Base-by-base conservation (phyloP, 495 filamentous ascomycete species). In the Aspergillus bertholletiae region DNA sequence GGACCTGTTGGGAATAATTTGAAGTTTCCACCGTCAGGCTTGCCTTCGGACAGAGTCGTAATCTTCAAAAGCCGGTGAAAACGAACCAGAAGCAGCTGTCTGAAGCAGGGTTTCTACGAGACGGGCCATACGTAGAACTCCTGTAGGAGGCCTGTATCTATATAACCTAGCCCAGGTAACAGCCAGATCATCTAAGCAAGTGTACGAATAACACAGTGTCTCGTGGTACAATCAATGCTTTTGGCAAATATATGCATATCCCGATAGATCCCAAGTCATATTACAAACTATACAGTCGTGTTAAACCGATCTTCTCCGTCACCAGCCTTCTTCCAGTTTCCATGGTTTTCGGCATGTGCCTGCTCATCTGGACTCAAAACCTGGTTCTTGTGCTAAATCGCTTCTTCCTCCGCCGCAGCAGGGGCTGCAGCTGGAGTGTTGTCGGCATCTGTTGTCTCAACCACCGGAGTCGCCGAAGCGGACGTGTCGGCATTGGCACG, bases 261-360 rank as follows among this genome's bases (percentile, higher is more conserved):
- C 43, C 28, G 15, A 46, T 22, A n/a, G 9, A 21, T 23, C 34
- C n/a, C 20, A 37, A 43, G 18, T 18, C 39, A 43, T 21, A 43
- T 43, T 43, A 44, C 7, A 48, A 27, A 44, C 51, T 71, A 76
- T 46, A 77, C 72, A 32, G 73, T 75, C 15, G 70, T 74, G 57
- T 77, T 76, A 54, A 70, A 68, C 11, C 68, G 66, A 55, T 74
- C 73, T 56, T 75, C 73, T 60, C 76, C 75, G 37, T 71, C 73
- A 17, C 67, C 68, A 22, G 63, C 71, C 58, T 71, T 71, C 37
- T 62, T 65, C 43, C 66, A 75, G 4, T 70, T 78, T 57, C 77
- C 75, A 22, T 68, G 68, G 7, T 55, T 54, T 7, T 72, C 64
- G 47, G 64, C 62, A 17, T 66, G 57, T 18, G 74, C 72, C 58